phyloP scores from a whole-genome alignment of 805 yeast genomes.

The Metschnikowia drakensbergensis region DNA sequence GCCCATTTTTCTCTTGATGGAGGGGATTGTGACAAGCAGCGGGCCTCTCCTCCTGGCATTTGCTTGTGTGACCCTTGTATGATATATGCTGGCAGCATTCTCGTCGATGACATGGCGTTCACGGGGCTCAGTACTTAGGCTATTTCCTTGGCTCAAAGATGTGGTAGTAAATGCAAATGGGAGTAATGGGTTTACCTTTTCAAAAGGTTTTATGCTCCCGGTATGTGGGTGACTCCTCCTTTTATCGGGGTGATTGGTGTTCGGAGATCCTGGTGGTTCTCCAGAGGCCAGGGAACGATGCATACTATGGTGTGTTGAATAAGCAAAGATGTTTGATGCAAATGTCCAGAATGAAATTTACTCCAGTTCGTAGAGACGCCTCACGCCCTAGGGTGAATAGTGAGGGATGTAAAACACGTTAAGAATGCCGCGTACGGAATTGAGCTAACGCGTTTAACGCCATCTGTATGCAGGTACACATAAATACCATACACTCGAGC shows the following conservation, averaged over 20 bases:
- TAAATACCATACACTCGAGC: not conserved
- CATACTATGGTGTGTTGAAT: not conserved
- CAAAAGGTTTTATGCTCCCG: not conserved
- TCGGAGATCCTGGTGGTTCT: not conserved
- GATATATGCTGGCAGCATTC: slow-evolving; percentile 44
- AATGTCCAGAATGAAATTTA: not conserved
- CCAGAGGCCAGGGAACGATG: not conserved
- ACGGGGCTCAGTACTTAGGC: slow-evolving; percentile 39
- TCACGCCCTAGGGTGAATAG: not conserved
- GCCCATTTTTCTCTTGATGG: slow-evolving; percentile 41
- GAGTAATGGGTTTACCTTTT: slow-evolving; percentile 38
- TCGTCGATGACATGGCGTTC: slow-evolving; percentile 37
- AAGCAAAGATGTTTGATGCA: not conserved
- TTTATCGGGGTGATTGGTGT: not conserved
- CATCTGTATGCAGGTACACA: not conserved
- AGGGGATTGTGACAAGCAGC: slow-evolving; percentile 23
- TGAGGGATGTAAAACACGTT: not conserved
- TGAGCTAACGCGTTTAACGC: not conserved
- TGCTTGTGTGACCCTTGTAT: slow-evolving; percentile 27
- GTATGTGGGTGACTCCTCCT: not conserved
- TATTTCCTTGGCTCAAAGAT: slow-evolving; percentile 25
- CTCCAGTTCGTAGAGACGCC: not conserved
- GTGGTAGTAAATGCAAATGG: slow-evolving; percentile 47
- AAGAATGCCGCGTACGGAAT: not conserved
- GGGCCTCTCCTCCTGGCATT: slow-evolving; percentile 19